A percentile compares a stretch with the other conserved stretches of the same genome.
Conservation (phyloP, 2,329 filamentous ascomycete species). For the Pseudogymnoascus sp. region DNA sequence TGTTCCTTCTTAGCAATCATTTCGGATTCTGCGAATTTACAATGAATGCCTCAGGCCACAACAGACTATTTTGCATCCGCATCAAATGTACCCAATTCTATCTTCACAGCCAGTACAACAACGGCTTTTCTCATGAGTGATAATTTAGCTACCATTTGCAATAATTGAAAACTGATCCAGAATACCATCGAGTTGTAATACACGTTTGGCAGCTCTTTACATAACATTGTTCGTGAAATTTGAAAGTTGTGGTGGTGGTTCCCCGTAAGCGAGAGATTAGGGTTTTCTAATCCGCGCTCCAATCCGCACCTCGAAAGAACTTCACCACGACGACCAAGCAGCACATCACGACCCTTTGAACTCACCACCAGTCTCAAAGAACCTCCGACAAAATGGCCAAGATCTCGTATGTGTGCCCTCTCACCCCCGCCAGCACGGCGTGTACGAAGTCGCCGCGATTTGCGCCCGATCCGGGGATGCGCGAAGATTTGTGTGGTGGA, state of each 20-base stretch:
- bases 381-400: constrained; percentile 53
- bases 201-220: neutral
- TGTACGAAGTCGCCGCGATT: neutral
- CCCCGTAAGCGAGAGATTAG: constrained; percentile 25
- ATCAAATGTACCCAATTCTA: constrained; percentile 5
- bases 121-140: neutral
- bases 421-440: constrained; percentile 12
- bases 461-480: constrained; percentile 3
- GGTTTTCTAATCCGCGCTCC: constrained; percentile 16
- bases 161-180: neutral
- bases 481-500: constrained; percentile 5
- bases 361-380: constrained; percentile 18
- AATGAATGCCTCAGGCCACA: neutral
- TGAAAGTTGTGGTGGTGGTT: constrained; percentile 12
- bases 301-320: constrained; percentile 15
- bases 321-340: constrained; percentile 16
- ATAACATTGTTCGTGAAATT: neutral
- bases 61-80: neutral
- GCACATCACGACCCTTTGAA: constrained; percentile 23
- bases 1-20: neutral
- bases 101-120: neutral
- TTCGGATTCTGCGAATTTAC: neutral
- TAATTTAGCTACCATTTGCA: neutral
- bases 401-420: constrained; percentile 45
- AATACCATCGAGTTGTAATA: neutral